Percentiles rank a stretch among this genome's conserved stretches.
Conservation (phyloP, 2,329 filamentous ascomycete genomes). For the Pyrenochaeta sp. region DNA sequence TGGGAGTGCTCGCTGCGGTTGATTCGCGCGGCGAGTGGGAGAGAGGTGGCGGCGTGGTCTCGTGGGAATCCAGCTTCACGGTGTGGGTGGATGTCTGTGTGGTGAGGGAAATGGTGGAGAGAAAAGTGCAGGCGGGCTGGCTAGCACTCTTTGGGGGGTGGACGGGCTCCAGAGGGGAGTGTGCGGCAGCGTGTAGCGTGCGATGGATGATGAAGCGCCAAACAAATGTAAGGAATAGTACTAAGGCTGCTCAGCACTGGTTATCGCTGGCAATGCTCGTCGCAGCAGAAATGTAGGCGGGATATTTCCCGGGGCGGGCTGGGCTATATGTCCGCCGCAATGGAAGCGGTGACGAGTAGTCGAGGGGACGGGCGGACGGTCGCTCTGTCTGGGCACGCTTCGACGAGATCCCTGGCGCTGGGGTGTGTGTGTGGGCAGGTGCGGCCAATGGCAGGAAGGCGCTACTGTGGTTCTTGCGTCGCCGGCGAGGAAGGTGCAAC, state of each 20-base stretch:
- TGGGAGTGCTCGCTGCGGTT: constrained; percentile 62
- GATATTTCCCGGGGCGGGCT: constrained; percentile 23
- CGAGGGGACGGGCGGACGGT: constrained; percentile 21
- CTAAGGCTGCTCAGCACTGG: constrained; percentile 8
- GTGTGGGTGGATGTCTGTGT: constrained; percentile 23
- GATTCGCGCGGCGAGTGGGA: constrained; percentile 62
- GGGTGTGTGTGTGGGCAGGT: constrained; percentile 28
- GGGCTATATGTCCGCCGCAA: constrained; percentile 31
- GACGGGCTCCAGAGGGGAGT: constrained; percentile 16
- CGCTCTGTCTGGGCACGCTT: constrained; percentile 23
- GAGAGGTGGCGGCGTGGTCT: constrained; percentile 59
- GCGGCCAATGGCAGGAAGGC: constrained; percentile 30
- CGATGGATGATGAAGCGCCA: neutral
- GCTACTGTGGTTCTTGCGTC: constrained; percentile 34
- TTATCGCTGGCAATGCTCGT: constrained; percentile 8
- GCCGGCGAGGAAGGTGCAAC: constrained; percentile 32
- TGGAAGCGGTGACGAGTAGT: constrained; percentile 36
- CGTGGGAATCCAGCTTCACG: constrained; percentile 64
- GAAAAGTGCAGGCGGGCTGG: constrained; percentile 14
- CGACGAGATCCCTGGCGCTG: constrained; percentile 23
- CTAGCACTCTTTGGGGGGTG: constrained; percentile 10
- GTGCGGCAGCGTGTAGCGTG: constrained; percentile 18
- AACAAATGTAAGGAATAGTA: neutral
- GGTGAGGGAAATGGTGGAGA: constrained; percentile 6
- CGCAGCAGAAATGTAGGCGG: constrained; percentile 3